Evolutionary conservation across 352 stramenopile species (phyloP).

Genomic region (Pythium myriotylum): DNA sequence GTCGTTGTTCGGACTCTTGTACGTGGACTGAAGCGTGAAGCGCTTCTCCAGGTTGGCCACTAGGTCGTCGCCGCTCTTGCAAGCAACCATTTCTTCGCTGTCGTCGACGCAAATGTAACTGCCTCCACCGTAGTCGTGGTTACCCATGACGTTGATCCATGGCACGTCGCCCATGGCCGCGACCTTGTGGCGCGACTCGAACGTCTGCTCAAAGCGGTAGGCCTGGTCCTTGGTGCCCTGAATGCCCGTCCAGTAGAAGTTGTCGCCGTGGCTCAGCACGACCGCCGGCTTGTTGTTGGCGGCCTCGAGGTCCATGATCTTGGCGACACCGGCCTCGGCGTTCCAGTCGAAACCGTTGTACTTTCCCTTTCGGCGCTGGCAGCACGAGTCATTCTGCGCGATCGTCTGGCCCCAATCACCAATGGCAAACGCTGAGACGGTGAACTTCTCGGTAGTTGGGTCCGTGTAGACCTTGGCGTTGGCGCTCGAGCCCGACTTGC

Average conservation of each 20-base stretch:
- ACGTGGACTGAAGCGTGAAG: constrained; percentile 38
- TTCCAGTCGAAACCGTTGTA: constrained; percentile 40
- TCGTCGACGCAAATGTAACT: constrained; percentile 39
- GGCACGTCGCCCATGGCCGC: constrained; percentile 33
- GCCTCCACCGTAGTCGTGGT: constrained; percentile 48
- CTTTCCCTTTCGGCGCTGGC: constrained; percentile 27
- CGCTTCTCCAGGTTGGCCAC: constrained; percentile 30
- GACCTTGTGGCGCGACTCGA: constrained; percentile 38
- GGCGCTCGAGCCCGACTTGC: not conserved
- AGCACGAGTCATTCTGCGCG: constrained; percentile 30
- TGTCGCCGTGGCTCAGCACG: constrained; percentile 47
- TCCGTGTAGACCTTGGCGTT: constrained; percentile 28
- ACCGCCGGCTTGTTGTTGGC: constrained; percentile 33
- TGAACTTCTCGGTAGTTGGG: constrained; percentile 18
- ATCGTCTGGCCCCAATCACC: constrained; percentile 34
- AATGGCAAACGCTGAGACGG: constrained; percentile 30
- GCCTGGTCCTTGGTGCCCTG: constrained; percentile 26
- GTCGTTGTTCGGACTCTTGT: constrained; percentile 51
- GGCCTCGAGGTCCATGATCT: constrained; percentile 41
- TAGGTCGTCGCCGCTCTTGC: constrained; percentile 23
- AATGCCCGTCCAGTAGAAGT: constrained; percentile 55
- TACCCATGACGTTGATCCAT: constrained; percentile 49
- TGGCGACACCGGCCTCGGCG: constrained; percentile 31
- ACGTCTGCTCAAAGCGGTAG: constrained; percentile 41
- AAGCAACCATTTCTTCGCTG: constrained; percentile 24